phyloP scores from a whole-genome alignment of 495 filamentous ascomycete species.

The Clohesyomyces aquaticus region DNA sequence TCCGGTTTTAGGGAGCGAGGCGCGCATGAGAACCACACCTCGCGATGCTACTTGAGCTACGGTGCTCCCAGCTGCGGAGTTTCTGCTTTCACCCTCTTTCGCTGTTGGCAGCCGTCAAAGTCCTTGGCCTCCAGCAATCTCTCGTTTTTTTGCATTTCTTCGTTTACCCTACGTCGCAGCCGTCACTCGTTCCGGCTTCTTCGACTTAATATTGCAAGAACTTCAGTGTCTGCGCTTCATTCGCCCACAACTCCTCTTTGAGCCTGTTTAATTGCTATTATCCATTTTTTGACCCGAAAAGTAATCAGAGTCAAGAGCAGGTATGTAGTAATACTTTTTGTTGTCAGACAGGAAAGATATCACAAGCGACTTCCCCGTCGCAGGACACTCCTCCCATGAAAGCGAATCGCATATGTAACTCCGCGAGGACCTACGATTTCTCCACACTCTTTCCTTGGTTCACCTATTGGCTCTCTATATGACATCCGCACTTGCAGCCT shows the following conservation, averaged over 20 bases:
- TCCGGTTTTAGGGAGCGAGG: background rate
- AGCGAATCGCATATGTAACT: no score
- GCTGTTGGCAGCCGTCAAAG: constrained; percentile 20
- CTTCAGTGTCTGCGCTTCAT: constrained; percentile 9
- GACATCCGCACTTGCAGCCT: background rate
- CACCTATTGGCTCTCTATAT: background rate
- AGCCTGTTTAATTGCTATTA: background rate
- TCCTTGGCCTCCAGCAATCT: constrained; percentile 22
- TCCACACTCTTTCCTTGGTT: constrained; percentile 8
- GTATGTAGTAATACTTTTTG: no score
- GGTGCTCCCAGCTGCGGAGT: background rate
- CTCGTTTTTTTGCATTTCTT: constrained; percentile 8
- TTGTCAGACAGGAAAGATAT: no score
- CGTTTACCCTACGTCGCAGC: constrained; percentile 10
- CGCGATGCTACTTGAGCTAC: background rate
- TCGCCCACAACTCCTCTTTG: background rate
- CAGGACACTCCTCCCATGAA: no score
- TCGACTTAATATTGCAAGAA: background rate
- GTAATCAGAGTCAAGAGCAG: no score
- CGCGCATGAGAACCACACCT: background rate
- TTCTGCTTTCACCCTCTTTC: constrained; percentile 4
- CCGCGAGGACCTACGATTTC: no score
- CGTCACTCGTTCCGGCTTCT: constrained; percentile 27
- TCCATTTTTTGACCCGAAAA: no score
- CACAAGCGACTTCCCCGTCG: no score